Evolutionary conservation across 371 early-diverging fungal genomes (phyloP), one percentile per base, ranked within the genome.

Genomic region (Paramicrosporidium saccamoebae): DNA sequence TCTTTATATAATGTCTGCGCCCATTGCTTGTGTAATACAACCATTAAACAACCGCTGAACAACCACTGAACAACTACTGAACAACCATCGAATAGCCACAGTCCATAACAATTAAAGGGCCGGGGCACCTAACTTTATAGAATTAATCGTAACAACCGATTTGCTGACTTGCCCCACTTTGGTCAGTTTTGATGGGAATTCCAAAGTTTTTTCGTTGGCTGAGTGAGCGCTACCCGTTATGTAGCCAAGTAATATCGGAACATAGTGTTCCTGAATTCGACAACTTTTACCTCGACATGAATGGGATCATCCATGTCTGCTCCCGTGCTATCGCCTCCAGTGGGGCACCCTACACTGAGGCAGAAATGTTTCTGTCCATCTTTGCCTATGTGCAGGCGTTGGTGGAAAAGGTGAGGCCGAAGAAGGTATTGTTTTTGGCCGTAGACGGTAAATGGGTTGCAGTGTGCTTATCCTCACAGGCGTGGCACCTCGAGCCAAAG

Each of bases 401-500:
- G 28, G 62, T 98, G 23, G 52, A 48, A 28, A 79, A 73, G 52
- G 53, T 79, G 23, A 53, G 78, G 15, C 98, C 98, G 7, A 52
- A 71, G 29, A 79, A 82, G 44, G 39, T 96, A 16, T 48, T 97
- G 10, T 95, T 77, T 49, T 74, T 96, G 62, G 90, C 92, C 17
- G 14, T 57, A 52, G 98, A 98, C 42, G 97, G 63, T 48, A 37
- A n/a, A 22, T 15, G 11, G 21, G 21, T 9, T 10, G 3, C 10
- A 12, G n/a, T 12, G 12, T 16, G 16, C 16, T 20, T 10, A 17
- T 13, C 15, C 14, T 6, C 6, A 3, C 24, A 44, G 65, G 99
- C 17, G 96, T 96, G 7, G 99, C 99, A 0, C 99, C 99, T 11
- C 61, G 94, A 19, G 97, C 96, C 10, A 98, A 98, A 42, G 84